Percentiles rank a stretch among this genome's conserved stretches.
Conservation (phyloP, 441 rosid genomes). For the Geranium incanum region DNA sequence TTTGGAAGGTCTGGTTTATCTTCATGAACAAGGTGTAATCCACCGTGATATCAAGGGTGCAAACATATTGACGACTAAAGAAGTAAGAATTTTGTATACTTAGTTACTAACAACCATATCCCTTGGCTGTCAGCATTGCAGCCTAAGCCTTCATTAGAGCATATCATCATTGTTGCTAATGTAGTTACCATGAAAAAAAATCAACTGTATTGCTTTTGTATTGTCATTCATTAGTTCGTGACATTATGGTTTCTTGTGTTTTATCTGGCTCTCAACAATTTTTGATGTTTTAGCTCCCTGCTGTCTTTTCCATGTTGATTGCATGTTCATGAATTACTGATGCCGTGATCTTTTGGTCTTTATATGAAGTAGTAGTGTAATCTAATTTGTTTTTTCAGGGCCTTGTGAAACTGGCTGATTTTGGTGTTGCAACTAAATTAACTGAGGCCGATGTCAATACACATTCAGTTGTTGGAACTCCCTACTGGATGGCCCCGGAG, state of each 20-base stretch:
- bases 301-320: neutral
- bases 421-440: conserved; percentile 98
- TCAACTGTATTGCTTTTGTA: neutral
- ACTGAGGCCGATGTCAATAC: conserved; percentile 98
- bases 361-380: neutral
- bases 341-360: neutral
- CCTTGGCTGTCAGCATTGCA: neutral
- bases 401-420: conserved; percentile 99
- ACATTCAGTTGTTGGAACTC: conserved; percentile 98
- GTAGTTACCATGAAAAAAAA: neutral
- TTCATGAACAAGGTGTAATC: conserved; percentile 97
- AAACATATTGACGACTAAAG: conserved; percentile 91
- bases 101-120: neutral
- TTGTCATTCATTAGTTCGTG: neutral
- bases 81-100: conserved; percentile 35
- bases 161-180: neutral
- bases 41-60: conserved; percentile 99
- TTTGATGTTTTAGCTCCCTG: neutral
- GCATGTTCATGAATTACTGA: neutral
- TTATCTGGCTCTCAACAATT: neutral
- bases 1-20: conserved; percentile 94
- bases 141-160: neutral
- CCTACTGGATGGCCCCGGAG: conserved; percentile 99
- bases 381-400: conserved; percentile 41
- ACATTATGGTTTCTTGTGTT: neutral